These are phyloP conservation scores for Deinandra increscens DNA, from an alignment of 129 eudicot genomes.

Conservation along the genomic window DNA sequence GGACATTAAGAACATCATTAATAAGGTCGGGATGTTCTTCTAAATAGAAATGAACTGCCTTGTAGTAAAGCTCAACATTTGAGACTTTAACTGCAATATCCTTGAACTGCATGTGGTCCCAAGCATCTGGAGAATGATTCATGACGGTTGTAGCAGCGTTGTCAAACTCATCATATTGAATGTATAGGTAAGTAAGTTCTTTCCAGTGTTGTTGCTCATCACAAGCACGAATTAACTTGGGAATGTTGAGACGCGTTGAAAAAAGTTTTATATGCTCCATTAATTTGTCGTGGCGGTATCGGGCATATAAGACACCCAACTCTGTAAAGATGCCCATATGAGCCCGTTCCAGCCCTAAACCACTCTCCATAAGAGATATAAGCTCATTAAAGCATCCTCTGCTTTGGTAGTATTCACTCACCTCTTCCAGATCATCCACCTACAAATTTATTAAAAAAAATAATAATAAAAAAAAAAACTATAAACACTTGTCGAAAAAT, in stretches of 20 bases:
- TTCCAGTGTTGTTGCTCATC: conserved; percentile 99
- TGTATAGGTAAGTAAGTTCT: conserved; percentile 79
- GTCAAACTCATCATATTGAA: conserved; percentile 96
- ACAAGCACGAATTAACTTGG: conserved; percentile 97
- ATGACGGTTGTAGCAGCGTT: conserved; percentile 96
- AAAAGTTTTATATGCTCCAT: conserved; percentile 98
- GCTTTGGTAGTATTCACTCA: conserved; percentile 90
- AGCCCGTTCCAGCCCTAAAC: conserved; percentile 96
- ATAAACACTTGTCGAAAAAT: neutral
- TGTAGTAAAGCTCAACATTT: conserved; percentile 90
- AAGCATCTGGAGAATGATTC: conserved; percentile 99
- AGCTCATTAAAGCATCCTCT: conserved; percentile 98
- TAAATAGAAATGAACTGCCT: conserved; percentile 95
- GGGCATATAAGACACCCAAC: conserved; percentile 92
- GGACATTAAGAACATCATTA: conserved; percentile 92
- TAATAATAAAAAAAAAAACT: conserved; percentile 10
- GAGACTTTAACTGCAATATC: conserved; percentile 95
- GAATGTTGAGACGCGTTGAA: conserved; percentile 95
- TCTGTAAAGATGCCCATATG: conserved; percentile 99
- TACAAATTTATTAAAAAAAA: too few relatives aligned
- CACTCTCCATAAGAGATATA: conserved; percentile 97
- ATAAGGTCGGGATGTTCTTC: conserved; percentile 99
- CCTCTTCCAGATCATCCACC: conserved; percentile 99
- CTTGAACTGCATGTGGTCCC: conserved; percentile 99
- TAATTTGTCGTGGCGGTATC: conserved; percentile 95